Conservation (phyloP, 805 yeast species). For the Groenewaldozyma tartarivorans region DNA sequence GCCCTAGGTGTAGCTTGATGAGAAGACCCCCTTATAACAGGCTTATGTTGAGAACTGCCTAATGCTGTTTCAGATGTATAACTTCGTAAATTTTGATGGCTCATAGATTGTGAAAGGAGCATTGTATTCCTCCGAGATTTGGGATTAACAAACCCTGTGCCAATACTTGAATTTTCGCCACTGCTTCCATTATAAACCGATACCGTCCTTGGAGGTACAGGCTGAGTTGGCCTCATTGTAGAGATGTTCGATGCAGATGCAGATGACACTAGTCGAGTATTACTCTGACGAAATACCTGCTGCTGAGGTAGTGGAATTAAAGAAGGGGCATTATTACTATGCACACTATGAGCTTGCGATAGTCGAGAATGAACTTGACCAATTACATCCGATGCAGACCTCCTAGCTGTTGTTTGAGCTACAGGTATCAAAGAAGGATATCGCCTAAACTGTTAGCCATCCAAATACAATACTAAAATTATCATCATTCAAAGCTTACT, state of each 20-base stretch:
- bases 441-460: not conserved
- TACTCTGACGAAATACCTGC: too few species aligned
- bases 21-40: not conserved
- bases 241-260: slow-evolving; percentile 13
- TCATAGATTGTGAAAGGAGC: not conserved
- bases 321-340: not conserved
- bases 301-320: not conserved
- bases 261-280: not conserved
- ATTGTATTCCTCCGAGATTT: slow-evolving; percentile 7
- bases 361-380: not conserved
- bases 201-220: slow-evolving; percentile 1
- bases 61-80: too few species aligned
- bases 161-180: not conserved
- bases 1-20: not conserved
- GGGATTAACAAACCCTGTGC: slow-evolving; percentile 8
- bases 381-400: not conserved
- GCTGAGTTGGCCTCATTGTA: slow-evolving; percentile 4
- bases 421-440: not conserved
- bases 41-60: not conserved
- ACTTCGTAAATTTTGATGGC: not conserved
- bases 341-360: not conserved
- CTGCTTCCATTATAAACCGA: not conserved
- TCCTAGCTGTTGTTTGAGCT: not conserved
- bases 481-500: too few species aligned
- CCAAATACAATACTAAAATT: too few species aligned